phyloP scores from a whole-genome alignment of 2,329 filamentous ascomycete species.

The Arthrobotrys megalospora region DNA sequence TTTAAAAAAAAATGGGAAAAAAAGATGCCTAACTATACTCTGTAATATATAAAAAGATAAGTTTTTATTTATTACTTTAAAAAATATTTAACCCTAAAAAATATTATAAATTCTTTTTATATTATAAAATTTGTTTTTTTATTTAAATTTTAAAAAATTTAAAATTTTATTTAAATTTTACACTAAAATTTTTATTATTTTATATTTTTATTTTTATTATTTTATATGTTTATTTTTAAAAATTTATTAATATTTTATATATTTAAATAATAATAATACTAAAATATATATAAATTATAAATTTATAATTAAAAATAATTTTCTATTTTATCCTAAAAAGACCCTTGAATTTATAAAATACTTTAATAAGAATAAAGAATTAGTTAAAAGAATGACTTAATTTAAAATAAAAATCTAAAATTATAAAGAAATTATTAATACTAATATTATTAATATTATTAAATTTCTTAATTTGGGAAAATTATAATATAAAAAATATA shows the following conservation, averaged over 20 bases:
- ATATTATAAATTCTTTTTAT: not conserved
- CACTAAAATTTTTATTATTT: conserved; percentile 1
- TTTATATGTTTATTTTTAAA: not conserved
- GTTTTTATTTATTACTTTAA: not conserved
- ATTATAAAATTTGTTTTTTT: conserved; percentile 10
- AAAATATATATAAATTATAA: conserved; percentile 6
- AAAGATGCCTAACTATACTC: not conserved
- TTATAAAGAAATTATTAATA: conserved; percentile 15
- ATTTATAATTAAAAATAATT: conserved; percentile 28
- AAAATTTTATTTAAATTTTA: conserved; percentile 4
- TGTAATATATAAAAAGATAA: not conserved
- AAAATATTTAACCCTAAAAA: not conserved
- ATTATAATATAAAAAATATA: conserved; percentile 6
- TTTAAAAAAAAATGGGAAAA: not conserved
- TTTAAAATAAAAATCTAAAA: conserved; percentile 28
- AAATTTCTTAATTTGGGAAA: conserved; percentile 19
- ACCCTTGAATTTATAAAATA: conserved; percentile 3
- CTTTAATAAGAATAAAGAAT: conserved; percentile 4
- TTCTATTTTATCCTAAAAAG: conserved; percentile 18
- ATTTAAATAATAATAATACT: not conserved
- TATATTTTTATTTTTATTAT: too few species aligned
- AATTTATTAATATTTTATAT: conserved; percentile 5
- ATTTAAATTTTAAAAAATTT: conserved; percentile 17
- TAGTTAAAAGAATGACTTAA: conserved; percentile 13
- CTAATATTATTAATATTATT: conserved; percentile 14